Evolutionary conservation across 805 yeast genomes (phyloP).

Genomic region (Suhomyces xylopsoci): DNA sequence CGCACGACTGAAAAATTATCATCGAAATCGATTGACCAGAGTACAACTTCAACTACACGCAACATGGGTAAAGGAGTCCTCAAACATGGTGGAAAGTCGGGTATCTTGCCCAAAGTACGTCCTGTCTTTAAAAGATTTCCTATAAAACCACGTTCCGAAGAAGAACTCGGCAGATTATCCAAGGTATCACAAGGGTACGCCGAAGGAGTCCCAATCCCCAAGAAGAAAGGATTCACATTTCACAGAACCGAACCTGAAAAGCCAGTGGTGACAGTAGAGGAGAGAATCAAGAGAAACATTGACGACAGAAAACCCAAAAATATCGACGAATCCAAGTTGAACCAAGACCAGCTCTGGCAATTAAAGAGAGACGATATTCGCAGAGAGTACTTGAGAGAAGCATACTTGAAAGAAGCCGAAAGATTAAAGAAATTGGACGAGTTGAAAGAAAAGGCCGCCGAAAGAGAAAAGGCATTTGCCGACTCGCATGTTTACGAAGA

Average conservation of each 20-base stretch:
- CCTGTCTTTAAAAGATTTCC: slow-evolving; percentile 67
- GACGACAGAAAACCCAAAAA: slow-evolving; percentile 37
- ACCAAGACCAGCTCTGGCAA: slow-evolving; percentile 43
- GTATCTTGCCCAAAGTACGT: slow-evolving; percentile 77
- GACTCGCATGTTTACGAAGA: slow-evolving; percentile 37
- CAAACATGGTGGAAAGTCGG: slow-evolving; percentile 65
- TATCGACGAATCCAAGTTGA: slow-evolving; percentile 31
- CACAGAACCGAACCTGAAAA: slow-evolving; percentile 54
- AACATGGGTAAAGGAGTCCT: slow-evolving; percentile 49
- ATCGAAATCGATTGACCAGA: background rate
- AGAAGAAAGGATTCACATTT: slow-evolving; percentile 42
- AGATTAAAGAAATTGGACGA: slow-evolving; percentile 40
- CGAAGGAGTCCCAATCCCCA: slow-evolving; percentile 65
- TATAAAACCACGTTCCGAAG: slow-evolving; percentile 46
- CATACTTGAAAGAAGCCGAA: slow-evolving; percentile 54
- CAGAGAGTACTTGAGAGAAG: slow-evolving; percentile 63
- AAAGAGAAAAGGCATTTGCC: slow-evolving; percentile 21
- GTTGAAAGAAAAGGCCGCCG: slow-evolving; percentile 25
- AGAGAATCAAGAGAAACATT: slow-evolving; percentile 55
- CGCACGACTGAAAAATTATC: slow-evolving; percentile 1
- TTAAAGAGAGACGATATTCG: slow-evolving; percentile 61
- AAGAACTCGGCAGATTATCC: slow-evolving; percentile 40
- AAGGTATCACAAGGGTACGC: slow-evolving; percentile 65
- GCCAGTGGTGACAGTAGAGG: slow-evolving; percentile 55
- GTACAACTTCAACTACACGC: background rate